phyloP scores from a whole-genome alignment of 2,329 filamentous ascomycete genomes.

The Fusarium xyrophilum region DNA sequence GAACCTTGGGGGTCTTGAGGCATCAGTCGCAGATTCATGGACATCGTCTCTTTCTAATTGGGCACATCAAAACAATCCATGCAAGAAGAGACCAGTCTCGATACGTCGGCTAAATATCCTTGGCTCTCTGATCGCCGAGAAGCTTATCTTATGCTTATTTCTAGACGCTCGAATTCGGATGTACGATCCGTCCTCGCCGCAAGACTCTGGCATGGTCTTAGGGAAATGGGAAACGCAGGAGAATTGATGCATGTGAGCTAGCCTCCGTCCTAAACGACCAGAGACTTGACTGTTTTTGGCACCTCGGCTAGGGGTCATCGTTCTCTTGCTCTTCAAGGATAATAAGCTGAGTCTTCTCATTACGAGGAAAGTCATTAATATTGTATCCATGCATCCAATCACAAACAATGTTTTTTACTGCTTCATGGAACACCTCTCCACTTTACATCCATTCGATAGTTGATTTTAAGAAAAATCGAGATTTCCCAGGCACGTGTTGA shows the following conservation, averaged over 20 bases:
- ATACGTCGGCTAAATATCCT: conserved; percentile 1
- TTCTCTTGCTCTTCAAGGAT: background rate
- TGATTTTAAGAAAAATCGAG: background rate
- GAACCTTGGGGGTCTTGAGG: background rate
- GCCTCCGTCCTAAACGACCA: no score
- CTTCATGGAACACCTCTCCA: background rate
- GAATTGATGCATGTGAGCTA: background rate
- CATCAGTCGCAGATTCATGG: background rate
- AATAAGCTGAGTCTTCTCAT: background rate
- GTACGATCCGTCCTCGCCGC: background rate
- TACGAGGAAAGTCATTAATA: background rate
- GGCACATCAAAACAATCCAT: background rate
- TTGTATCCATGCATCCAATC: background rate
- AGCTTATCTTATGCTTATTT: conserved; percentile 25
- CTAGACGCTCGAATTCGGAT: background rate
- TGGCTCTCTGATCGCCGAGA: background rate
- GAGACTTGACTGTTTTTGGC: background rate
- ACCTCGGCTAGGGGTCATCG: background rate
- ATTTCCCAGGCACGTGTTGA: no score
- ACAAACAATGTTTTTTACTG: no score
- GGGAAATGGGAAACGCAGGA: background rate
- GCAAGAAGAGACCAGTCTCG: background rate
- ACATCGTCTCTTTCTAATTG: background rate
- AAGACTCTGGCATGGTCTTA: background rate
- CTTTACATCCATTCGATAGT: background rate